These are phyloP conservation scores for Chlamydomonas reinhardtii DNA, from an alignment of 163 green algal genomes.

Conservation along the genomic window DNA sequence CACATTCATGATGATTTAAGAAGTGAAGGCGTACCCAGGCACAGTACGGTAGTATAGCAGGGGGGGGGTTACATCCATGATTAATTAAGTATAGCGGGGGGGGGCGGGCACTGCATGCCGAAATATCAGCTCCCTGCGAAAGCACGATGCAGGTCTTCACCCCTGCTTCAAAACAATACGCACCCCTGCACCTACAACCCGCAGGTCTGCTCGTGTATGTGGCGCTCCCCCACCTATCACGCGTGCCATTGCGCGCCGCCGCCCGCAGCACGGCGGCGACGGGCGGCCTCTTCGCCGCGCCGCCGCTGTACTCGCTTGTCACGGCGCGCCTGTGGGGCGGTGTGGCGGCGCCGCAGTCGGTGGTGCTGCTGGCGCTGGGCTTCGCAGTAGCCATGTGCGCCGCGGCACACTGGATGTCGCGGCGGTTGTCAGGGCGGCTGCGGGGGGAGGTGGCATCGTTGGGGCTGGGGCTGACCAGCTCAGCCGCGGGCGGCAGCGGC, in stretches of 20 bases:
- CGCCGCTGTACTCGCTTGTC: not conserved
- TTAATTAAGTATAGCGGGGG: no score
- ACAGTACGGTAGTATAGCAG: no score
- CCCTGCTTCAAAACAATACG: no score
- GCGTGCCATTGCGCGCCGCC: not conserved
- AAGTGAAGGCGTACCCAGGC: no score
- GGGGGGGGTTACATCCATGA: no score
- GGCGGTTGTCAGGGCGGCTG: not conserved
- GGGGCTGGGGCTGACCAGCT: no score
- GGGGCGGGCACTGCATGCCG: no score
- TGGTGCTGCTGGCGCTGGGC: constrained; percentile 16
- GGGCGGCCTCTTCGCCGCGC: not conserved
- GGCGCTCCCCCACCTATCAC: not conserved
- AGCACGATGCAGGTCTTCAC: no score
- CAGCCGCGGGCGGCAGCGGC: no score
- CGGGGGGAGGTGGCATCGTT: not conserved
- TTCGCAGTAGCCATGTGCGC: constrained; percentile 16
- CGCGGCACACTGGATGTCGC: not conserved
- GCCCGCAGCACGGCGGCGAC: not conserved
- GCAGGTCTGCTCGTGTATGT: constrained; percentile 17
- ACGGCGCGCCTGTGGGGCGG: not conserved
- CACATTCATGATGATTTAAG: no score
- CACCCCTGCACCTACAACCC: no score
- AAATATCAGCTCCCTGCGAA: no score
- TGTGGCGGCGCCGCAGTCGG: not conserved